Evolutionary conservation across 2,329 filamentous ascomycete species (phyloP), one percentile per base, ranked within the genome.

Genomic region (Gnomoniopsis sp.): DNA sequence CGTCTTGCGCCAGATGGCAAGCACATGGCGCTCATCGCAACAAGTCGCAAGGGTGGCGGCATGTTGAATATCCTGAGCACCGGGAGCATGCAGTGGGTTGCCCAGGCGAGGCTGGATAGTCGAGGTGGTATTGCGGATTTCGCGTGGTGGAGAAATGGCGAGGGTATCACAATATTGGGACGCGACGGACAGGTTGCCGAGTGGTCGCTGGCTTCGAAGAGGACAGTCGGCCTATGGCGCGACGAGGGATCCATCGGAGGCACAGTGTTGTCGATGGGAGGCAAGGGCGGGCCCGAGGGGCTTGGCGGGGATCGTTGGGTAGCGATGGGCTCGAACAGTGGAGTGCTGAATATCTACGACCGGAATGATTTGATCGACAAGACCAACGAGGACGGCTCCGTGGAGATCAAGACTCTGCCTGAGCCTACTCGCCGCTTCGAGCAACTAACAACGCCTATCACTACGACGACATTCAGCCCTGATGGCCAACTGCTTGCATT

Each of bases 331-430:
- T 93, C 89, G 59, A 89, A 85, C 63, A 92, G 86, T 62, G 95
- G 95, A 60, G 90, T 99, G 59, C 86, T 96, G 58, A 98, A 98
- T 73, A 81, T 99, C 62, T 99, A 99, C 76, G 91, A 98, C 70
- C 88, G 95, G 6, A 78, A 83, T 63, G 78, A 82, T 30, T 87
- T 91, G 75, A 75, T 83, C 49, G 65, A 68, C 6, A 61, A 75
- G 43, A 69, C 69, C 34, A 66, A 77, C 52, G 72, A 71, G 10
- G 60, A 57, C 33, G 55, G 49, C 22, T 53, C 52, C 30, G 64
- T 80, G 8, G 76, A 79, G 19, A 76, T 95, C 60, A 87, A 87
- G 30, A 79, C 82, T 63, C 79, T 82, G 44, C 95, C 91, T 0
- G 84, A 85, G 64, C 95, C 95, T 0, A 80, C 82, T 15, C 85